Conservation (phyloP, 2,329 filamentous ascomycete species). For the Pseudohalonectria lignicola region DNA sequence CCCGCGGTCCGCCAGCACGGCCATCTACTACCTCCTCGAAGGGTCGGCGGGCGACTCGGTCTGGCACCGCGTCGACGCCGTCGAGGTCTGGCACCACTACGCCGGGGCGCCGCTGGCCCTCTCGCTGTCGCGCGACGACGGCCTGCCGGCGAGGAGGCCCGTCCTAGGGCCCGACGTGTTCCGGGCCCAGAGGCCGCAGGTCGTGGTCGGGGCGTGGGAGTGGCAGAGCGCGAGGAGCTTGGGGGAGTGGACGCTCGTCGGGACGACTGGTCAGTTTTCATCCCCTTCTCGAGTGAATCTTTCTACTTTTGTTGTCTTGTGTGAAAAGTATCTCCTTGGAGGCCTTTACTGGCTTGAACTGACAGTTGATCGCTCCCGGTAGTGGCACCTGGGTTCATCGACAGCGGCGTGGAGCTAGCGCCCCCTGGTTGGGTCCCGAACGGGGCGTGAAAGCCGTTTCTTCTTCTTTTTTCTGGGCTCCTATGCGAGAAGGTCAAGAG, state of each 20-base stretch:
- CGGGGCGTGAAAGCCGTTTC: background rate
- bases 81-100: slow-evolving; percentile 42
- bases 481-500: too few relatives aligned
- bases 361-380: too few relatives aligned
- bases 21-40: slow-evolving; percentile 53
- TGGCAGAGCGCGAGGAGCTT: slow-evolving; percentile 35
- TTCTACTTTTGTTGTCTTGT: background rate
- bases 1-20: slow-evolving; percentile 43
- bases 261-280: slow-evolving; percentile 12
- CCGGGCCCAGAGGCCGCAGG: slow-evolving; percentile 28
- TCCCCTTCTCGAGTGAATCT: background rate
- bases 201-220: slow-evolving; percentile 23
- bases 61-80: slow-evolving; percentile 39
- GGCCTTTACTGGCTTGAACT: background rate
- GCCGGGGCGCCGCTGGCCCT: slow-evolving; percentile 37
- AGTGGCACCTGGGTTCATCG: slow-evolving; percentile 1
- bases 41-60: slow-evolving; percentile 27
- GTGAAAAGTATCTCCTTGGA: background rate
- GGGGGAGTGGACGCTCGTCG: slow-evolving; percentile 38
- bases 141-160: slow-evolving; percentile 19
- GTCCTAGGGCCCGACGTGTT: slow-evolving; percentile 32
- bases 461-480: too few relatives aligned
- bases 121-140: slow-evolving; percentile 31
- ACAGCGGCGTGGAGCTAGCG: background rate
- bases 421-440: background rate